Evolutionary conservation across 176 grass and related monocot species (phyloP), one percentile per base, ranked within the genome.

Genomic region (Juncus effusus): DNA sequence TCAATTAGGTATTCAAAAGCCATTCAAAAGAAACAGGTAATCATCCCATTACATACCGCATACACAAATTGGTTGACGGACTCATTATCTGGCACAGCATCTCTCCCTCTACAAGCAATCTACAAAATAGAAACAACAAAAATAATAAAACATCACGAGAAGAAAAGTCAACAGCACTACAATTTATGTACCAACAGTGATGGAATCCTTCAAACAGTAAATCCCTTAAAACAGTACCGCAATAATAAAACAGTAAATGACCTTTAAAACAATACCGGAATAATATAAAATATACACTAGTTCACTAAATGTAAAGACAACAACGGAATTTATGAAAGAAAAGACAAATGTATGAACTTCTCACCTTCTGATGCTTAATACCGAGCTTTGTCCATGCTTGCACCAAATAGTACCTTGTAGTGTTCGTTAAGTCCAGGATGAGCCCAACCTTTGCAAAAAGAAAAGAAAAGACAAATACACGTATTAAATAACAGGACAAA

Each of bases 361-460:
- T 89, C 73, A 90, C 95, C 95, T 99, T 99, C 36, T 82, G 76
- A 86, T 99, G 65, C 58, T 99, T 93, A 62, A 81, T 90, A 80
- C 88, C 88, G 74, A 82, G 80, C 69, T 71, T 99, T 36, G 40
- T 90, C 86, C 82, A 93, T 74, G 89, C 88, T 63, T 79, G 60
- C 57, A 75, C 44, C 61, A 63, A 82, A 67, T 99, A 99, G 60
- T 99, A 99, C 12, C 89, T 56, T 50, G 55, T 85, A 61, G 89
- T 93, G 84, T 99, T 99, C 78, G 95, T 99, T 80, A 99, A 92
- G 77, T 99, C 95, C 81, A 99, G 73, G 47, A 99, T 85, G 76
- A 99, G 81, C 13, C 95, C 95, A 75, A 99, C 76, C 95, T 99
- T 79, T 45, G 78, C 80, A 80, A 77, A 79, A 62, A 47, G 2